phyloP scores from a whole-genome alignment of 805 yeast species.

The Kodamaea kaohsiungensis region DNA sequence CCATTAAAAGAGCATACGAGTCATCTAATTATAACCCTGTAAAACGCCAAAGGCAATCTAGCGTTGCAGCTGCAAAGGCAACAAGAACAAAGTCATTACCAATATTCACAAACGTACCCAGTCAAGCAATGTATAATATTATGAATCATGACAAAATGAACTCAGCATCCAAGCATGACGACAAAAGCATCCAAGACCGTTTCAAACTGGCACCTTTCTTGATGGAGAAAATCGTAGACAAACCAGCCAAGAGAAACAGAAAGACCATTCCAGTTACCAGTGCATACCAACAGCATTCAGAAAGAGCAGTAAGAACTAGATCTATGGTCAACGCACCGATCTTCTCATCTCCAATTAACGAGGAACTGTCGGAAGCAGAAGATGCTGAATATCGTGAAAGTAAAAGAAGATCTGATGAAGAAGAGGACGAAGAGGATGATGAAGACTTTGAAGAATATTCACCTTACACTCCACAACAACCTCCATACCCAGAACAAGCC shows the following conservation, averaged over 20 bases:
- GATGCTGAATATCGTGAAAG: conserved; percentile 28
- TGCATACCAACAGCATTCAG: conserved; percentile 13
- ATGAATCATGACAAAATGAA: conserved; percentile 44
- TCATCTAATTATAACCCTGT: conserved; percentile 12
- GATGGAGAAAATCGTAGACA: conserved; percentile 42
- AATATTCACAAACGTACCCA: conserved; percentile 37
- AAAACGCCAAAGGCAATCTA: conserved; percentile 9
- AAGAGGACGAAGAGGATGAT: conserved; percentile 17
- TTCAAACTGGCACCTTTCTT: conserved; percentile 48
- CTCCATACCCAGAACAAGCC: conserved; percentile 27
- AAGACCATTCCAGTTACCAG: conserved; percentile 11
- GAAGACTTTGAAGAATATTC: conserved; percentile 29
- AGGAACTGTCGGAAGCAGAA: conserved; percentile 35
- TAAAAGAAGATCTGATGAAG: conserved; percentile 8
- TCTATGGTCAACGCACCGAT: conserved; percentile 40
- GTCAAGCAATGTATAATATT: conserved; percentile 40
- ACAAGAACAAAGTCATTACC: conserved; percentile 47
- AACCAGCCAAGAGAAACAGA: conserved; percentile 30
- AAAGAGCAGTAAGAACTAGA: conserved; percentile 43
- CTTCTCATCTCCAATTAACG: conserved; percentile 44
- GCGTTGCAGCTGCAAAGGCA: conserved; percentile 27
- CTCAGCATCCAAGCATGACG: conserved; percentile 39
- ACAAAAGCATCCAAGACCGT: conserved; percentile 42
- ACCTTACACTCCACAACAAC: conserved; percentile 44
- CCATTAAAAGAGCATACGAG: conserved; percentile 9